Base-by-base conservation (phyloP, 441 rosid species). In the Aquilaria agallochum region DNA sequence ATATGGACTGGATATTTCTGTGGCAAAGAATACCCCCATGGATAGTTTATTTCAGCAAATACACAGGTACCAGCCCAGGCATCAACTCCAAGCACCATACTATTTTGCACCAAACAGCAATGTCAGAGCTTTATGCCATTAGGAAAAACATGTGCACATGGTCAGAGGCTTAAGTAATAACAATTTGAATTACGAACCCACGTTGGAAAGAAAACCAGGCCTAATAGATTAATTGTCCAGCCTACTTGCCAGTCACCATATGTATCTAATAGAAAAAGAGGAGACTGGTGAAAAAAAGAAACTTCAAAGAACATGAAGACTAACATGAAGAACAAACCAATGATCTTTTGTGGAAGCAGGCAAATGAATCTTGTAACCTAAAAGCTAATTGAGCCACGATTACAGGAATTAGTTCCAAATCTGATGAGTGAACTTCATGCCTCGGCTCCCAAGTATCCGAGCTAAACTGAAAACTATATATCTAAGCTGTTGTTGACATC, bases 51-150 rank as follows among this genome's bases (percentile, higher is more conserved):
- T 79, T 95, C 99, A 4, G 97, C 98, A 63, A 95, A 95, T 71
- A 91, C 80, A 75, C 97, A 94, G 56, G 82, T 96, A 50, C 92
- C 99, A 58, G 97, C 99, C 99, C 99, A 92, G 58, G 88, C 95
- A 83, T 95, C 99, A 70, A 95, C 98, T 14, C 83, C 95, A 20
- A 56, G 95, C 76, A 78, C 97, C 98, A 70, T 95, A 95, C 44
- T 80, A 92, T 74, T 85, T 92, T 65, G 96, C 67, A 51, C 98
- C 99, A 84, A 92, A 95, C 70, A 95, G 73, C 55, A 95, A 78
- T 75, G 91, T 97, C 53, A 97, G 98, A 64, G 99, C 94, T 83
- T 97, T 83, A 74, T 92, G 92, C 98, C 99, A 95, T 65, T 92
- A 82, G 58, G 98, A 75, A 95, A 95, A 58, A 58, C 97, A 96